Percentiles rank a stretch among this genome's conserved stretches.
Conservation (phyloP, 1,284 basidiomycete genomes). For the Amanita bisporigera region DNA sequence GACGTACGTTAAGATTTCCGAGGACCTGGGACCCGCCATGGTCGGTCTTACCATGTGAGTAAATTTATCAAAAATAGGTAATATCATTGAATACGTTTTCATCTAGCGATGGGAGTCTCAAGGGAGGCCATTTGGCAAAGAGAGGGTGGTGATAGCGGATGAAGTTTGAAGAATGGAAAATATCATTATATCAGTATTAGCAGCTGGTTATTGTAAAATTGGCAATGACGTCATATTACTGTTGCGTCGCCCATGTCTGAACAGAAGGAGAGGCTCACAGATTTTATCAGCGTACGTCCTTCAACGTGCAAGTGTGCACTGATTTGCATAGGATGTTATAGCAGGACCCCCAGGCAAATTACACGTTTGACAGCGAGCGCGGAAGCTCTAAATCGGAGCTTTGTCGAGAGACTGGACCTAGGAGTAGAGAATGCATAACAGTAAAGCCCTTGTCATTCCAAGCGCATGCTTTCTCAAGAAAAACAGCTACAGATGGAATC, state of each 20-base stretch:
- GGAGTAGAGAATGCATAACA: constrained; percentile 63
- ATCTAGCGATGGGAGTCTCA: constrained; percentile 63
- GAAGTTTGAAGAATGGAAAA: not conserved
- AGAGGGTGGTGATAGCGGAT: constrained; percentile 46
- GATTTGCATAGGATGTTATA: constrained; percentile 31
- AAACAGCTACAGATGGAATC: constrained; percentile 69
- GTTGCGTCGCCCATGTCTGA: not conserved
- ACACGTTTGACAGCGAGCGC: constrained; percentile 66
- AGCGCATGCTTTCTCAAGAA: not conserved
- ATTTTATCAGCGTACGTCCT: constrained; percentile 47
- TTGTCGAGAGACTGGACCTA: constrained; percentile 58
- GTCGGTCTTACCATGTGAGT: constrained; percentile 89
- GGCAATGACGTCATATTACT: constrained; percentile 3
- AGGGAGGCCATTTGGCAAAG: constrained; percentile 63
- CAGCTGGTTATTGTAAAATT: not conserved
- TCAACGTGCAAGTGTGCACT: not conserved
- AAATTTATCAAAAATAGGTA: not conserved
- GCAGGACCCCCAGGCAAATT: constrained; percentile 56
- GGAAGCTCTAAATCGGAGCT: constrained; percentile 65
- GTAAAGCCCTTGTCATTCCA: constrained; percentile 48
- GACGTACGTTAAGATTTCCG: constrained; percentile 67
- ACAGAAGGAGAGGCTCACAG: constrained; percentile 32
- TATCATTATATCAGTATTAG: not conserved
- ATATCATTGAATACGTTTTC: constrained; percentile 8
- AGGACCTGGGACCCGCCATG: constrained; percentile 90